These are phyloP conservation scores for Mallotus japonicus DNA, from an alignment of 441 rosid species.

Conservation along the genomic window DNA sequence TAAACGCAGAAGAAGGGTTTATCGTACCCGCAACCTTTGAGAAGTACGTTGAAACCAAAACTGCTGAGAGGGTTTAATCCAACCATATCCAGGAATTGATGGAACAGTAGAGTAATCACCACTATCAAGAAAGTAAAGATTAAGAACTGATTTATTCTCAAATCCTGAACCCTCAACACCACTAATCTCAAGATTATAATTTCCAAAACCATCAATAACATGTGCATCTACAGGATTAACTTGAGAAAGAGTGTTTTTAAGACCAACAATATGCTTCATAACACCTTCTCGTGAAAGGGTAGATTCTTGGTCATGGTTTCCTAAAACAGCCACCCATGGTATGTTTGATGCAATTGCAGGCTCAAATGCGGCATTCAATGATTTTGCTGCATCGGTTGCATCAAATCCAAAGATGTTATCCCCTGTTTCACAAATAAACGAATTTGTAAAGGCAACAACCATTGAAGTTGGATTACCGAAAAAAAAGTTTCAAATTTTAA, in stretches of 20 bases:
- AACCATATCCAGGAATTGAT: conserved; percentile 59
- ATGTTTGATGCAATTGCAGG: conserved; percentile 67
- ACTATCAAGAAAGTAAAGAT: conserved; percentile 71
- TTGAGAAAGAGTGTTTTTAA: conserved; percentile 58
- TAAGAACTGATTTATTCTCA: conserved; percentile 68
- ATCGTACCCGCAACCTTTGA: conserved; percentile 51
- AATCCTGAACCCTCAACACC: conserved; percentile 66
- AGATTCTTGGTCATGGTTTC: conserved; percentile 83
- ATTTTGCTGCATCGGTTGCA: conserved; percentile 53
- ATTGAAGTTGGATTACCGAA: neutral
- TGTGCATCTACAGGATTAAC: conserved; percentile 53
- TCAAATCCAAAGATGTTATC: conserved; percentile 63
- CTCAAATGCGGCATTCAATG: conserved; percentile 62
- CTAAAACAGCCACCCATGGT: conserved; percentile 80
- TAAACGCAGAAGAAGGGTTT: neutral
- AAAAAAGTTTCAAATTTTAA: neutral
- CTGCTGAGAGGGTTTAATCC: conserved; percentile 82
- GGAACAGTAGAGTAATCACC: conserved; percentile 66
- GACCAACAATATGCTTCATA: conserved; percentile 61
- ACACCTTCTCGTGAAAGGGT: conserved; percentile 63
- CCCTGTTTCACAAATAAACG: conserved; percentile 34
- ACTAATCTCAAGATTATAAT: conserved; percentile 63
- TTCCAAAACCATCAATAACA: conserved; percentile 76
- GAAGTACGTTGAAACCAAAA: conserved; percentile 73
- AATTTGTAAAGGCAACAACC: neutral